A percentile compares a stretch with the other conserved stretches of the same genome.
Evolutionary conservation across 805 yeast species (phyloP).

Genomic region (Yamadazyma tumulicola): DNA sequence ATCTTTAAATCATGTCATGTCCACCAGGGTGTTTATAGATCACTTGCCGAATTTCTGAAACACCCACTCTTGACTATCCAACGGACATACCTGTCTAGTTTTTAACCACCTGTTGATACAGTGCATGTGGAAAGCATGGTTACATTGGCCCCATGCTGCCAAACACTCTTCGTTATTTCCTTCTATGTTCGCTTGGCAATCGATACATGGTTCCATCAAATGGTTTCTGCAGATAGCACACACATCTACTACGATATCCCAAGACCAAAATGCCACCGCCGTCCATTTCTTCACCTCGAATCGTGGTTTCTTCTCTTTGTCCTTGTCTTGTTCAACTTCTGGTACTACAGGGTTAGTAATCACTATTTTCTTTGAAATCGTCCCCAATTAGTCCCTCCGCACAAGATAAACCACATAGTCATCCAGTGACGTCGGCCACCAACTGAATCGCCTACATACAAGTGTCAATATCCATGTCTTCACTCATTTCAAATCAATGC

Average conservation of each 20-base stretch:
- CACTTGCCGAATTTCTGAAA: slow-evolving; percentile 66
- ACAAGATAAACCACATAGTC: too few species aligned
- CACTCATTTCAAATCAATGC: too few species aligned
- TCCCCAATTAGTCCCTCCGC: too few species aligned
- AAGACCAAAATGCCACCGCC: slow-evolving; percentile 99
- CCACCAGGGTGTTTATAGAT: slow-evolving; percentile 1
- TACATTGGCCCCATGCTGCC: slow-evolving; percentile 96
- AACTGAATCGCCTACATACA: slow-evolving; percentile 15
- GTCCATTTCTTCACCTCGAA: slow-evolving; percentile 98
- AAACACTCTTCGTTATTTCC: slow-evolving; percentile 71
- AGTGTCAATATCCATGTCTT: slow-evolving; percentile 33
- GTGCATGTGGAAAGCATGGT: slow-evolving; percentile 97
- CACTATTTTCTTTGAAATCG: too few species aligned
- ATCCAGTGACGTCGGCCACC: too few species aligned
- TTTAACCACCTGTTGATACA: slow-evolving; percentile 95
- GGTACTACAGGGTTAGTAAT: slow-evolving; percentile 18
- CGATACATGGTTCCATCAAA: slow-evolving; percentile 97
- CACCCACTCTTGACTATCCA: slow-evolving; percentile 90
- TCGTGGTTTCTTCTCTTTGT: slow-evolving; percentile 48
- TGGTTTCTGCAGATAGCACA: slow-evolving; percentile 99
- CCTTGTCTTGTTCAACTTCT: slow-evolving; percentile 17
- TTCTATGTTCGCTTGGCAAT: slow-evolving; percentile 83
- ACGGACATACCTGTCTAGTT: slow-evolving; percentile 93
- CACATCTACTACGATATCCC: slow-evolving; percentile 94
- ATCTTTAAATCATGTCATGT: slow-evolving; percentile 2